Conservation (phyloP, 2,329 filamentous ascomycete species). For the Cladophialophora exuberans region DNA sequence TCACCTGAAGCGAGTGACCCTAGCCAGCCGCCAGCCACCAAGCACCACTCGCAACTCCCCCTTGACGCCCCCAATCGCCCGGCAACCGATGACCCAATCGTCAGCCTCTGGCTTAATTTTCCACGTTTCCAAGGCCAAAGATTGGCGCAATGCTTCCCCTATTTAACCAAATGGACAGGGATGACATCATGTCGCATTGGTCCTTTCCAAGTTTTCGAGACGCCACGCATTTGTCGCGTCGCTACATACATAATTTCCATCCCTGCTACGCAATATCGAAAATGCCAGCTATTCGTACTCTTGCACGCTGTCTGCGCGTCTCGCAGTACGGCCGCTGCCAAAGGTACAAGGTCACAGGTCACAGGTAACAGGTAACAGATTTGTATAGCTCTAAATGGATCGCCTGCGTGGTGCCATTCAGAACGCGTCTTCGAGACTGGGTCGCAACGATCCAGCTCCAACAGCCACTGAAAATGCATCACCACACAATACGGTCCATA, state of each 20-base stretch:
- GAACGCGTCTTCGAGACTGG: neutral
- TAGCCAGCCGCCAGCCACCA: too few relatives aligned
- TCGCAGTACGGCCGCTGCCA: conserved; percentile 8
- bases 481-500: neutral
- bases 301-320: conserved; percentile 1
- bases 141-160: neutral
- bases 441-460: conserved; percentile 3
- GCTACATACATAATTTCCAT: conserved; percentile 10
- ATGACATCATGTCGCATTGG: conserved; percentile 7
- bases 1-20: too few relatives aligned
- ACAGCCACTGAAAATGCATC: conserved; percentile 3
- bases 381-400: conserved; percentile 3
- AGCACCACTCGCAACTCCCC: too few relatives aligned
- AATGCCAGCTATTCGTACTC: conserved; percentile 10
- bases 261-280: neutral
- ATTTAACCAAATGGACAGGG: neutral
- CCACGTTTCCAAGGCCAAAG: neutral
- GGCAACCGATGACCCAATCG: too few relatives aligned
- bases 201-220: conserved; percentile 12
- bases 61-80: too few relatives aligned
- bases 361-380: neutral
- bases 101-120: neutral
- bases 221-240: neutral
- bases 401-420: conserved; percentile 9
- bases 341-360: neutral